phyloP scores from a whole-genome alignment of 2,329 filamentous ascomycete genomes.

The Xylaria sp. region DNA sequence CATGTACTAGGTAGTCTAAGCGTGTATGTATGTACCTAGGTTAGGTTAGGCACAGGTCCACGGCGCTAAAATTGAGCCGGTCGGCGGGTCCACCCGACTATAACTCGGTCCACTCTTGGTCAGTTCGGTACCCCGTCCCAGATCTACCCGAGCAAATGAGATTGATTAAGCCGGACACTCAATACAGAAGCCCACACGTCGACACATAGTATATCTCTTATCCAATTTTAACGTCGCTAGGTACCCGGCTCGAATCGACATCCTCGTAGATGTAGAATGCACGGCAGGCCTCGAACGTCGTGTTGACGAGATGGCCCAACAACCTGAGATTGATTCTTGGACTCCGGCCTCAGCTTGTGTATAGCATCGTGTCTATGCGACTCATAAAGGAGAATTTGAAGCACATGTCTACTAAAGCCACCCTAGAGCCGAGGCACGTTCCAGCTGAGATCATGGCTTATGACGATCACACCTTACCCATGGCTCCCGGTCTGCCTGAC shows the following conservation, averaged over 20 bases:
- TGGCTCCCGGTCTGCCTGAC: not conserved
- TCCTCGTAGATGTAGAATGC: not conserved
- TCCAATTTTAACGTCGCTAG: not conserved
- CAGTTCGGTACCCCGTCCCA: not conserved
- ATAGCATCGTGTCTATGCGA: not conserved
- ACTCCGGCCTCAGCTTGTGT: not conserved
- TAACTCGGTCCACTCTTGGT: slow-evolving; percentile 1
- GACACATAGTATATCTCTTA: too few relatives aligned
- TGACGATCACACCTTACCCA: slow-evolving; percentile 10
- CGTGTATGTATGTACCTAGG: not conserved
- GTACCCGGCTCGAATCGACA: not conserved
- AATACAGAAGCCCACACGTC: not conserved
- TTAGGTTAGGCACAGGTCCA: slow-evolving; percentile 12
- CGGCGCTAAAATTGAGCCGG: slow-evolving; percentile 5
- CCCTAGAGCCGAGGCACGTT: slow-evolving; percentile 7
- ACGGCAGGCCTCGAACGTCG: not conserved
- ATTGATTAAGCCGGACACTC: not conserved
- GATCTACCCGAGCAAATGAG: slow-evolving; percentile 16
- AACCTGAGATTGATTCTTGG: not conserved
- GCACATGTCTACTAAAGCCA: slow-evolving; percentile 1
- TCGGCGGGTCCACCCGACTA: not conserved
- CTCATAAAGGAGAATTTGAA: not conserved
- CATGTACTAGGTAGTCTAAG: not conserved
- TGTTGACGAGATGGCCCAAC: not conserved
- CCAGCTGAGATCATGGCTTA: slow-evolving; percentile 3